A percentile compares a stretch with the other conserved stretches of the same genome.
These are phyloP conservation scores for Cytospora piceae DNA, from an alignment of 2,329 filamentous ascomycete species.

Conservation along the genomic window DNA sequence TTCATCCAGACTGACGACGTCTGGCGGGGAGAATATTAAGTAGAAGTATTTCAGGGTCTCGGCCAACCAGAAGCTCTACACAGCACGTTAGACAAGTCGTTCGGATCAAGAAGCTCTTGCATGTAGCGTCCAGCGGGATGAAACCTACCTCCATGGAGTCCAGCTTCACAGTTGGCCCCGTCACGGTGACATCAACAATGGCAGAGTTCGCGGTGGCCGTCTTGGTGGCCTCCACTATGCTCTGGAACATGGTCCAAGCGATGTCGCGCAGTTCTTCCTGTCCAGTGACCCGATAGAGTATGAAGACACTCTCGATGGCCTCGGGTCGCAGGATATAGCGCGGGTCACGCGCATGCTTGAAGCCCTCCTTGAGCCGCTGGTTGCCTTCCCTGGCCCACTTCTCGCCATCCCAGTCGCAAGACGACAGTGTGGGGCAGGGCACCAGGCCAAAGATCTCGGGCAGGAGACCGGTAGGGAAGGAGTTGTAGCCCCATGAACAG, in stretches of 20 bases:
- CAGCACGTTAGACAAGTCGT: conserved; percentile 3
- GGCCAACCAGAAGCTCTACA: conserved; percentile 64
- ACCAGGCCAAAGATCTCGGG: conserved; percentile 57
- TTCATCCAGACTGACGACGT: conserved; percentile 59
- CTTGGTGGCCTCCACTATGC: conserved; percentile 65
- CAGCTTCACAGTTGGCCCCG: conserved; percentile 42
- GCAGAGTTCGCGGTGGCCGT: conserved; percentile 33
- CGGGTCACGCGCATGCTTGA: conserved; percentile 36
- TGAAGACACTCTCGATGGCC: conserved; percentile 74
- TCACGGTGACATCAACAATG: conserved; percentile 43
- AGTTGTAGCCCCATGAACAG: conserved; percentile 62
- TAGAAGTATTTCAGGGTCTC: conserved; percentile 70
- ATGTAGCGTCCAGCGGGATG: not conserved
- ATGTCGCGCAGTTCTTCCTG: conserved; percentile 72
- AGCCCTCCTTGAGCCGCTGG: conserved; percentile 36
- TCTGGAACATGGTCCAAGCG: conserved; percentile 79
- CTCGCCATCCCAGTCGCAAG: conserved; percentile 43
- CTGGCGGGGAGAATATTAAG: conserved; percentile 59
- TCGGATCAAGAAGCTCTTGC: not conserved
- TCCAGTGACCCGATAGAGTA: conserved; percentile 79
- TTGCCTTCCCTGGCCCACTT: conserved; percentile 38
- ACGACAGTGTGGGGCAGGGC: conserved; percentile 44
- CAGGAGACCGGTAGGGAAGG: conserved; percentile 61
- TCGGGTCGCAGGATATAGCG: conserved; percentile 67
- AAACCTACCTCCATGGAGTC: conserved; percentile 43